Conservation (phyloP, 1,139 yeast genomes). For the Pichia sp. region DNA sequence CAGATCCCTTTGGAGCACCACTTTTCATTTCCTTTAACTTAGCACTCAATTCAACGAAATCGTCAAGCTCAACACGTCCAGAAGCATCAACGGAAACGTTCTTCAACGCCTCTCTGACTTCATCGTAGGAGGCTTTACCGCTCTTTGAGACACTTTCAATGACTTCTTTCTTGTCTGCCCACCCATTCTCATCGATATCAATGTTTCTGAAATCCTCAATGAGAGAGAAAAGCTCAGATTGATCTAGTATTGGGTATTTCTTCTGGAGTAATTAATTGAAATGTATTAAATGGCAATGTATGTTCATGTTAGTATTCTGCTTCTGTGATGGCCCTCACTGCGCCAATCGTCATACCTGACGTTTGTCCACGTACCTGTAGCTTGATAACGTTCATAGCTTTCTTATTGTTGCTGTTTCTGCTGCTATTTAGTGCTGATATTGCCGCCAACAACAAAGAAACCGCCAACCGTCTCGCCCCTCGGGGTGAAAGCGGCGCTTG, state of each 20-base stretch:
- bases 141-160: constrained; percentile 74
- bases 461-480: too few species aligned
- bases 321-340: too few species aligned
- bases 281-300: too few species aligned
- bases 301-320: constrained; percentile 6
- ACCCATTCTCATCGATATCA: constrained; percentile 91
- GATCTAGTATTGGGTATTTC: constrained; percentile 80
- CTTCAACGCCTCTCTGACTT: constrained; percentile 88
- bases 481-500: too few species aligned
- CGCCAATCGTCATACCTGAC: not conserved
- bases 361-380: constrained; percentile 9
- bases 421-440: too few species aligned
- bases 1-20: constrained; percentile 16
- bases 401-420: too few species aligned
- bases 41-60: constrained; percentile 80
- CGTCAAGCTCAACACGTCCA: constrained; percentile 95
- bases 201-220: constrained; percentile 79
- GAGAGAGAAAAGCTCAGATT: constrained; percentile 75
- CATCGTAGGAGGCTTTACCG: constrained; percentile 82
- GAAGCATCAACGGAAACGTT: constrained; percentile 91
- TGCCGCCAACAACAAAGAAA: too few species aligned
- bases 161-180: constrained; percentile 86
- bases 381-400: constrained; percentile 14
- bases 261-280: constrained; percentile 43
- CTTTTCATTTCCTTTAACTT: constrained; percentile 39